Evolutionary conservation across 352 stramenopile genomes (phyloP).

Genomic region (Pythium coloratum): DNA sequence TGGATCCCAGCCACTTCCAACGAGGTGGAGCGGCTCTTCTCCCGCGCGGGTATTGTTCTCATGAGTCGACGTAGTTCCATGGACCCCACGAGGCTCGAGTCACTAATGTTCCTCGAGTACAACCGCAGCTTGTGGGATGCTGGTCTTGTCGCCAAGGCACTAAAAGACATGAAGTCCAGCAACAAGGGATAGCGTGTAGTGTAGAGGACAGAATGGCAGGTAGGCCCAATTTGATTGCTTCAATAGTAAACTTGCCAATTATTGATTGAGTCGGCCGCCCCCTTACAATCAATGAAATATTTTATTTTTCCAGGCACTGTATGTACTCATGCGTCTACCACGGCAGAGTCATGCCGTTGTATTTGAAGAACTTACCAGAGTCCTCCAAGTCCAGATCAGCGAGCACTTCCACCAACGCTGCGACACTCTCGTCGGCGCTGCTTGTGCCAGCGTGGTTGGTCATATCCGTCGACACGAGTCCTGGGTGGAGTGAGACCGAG

Average conservation of each 20-base stretch:
- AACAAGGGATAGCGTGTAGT: background rate
- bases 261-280: background rate
- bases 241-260: background rate
- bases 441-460: no score
- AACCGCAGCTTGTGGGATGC: background rate
- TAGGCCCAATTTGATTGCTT: background rate
- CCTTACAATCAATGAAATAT: background rate
- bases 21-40: constrained; percentile 18
- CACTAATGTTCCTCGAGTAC: constrained; percentile 7
- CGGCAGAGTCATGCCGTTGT: no score
- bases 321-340: no score
- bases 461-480: no score
- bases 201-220: background rate
- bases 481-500: no score
- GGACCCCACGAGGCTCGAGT: constrained; percentile 10
- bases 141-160: background rate
- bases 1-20: constrained; percentile 20
- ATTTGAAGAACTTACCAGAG: no score
- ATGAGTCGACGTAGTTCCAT: background rate
- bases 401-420: no score
- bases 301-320: background rate
- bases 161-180: background rate
- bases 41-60: constrained; percentile 2
- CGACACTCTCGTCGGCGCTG: no score
- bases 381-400: no score